These are phyloP conservation scores for Xanthoparmelia taractica DNA, from an alignment of 495 filamentous ascomycete genomes.

Conservation along the genomic window DNA sequence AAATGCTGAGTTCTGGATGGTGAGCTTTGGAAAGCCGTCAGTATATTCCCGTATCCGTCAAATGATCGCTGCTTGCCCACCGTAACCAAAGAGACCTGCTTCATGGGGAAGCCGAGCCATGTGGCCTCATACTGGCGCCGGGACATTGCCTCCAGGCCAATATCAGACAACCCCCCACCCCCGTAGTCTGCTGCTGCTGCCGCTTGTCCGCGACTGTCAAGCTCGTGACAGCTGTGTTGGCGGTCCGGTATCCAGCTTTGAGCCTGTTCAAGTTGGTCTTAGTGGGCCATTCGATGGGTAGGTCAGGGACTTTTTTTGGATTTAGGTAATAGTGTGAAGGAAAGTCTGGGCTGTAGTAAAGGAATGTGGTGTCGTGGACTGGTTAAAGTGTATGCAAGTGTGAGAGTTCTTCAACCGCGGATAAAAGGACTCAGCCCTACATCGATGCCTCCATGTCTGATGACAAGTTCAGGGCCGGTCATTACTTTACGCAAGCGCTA, in stretches of 20 bases:
- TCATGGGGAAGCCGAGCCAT: constrained; percentile 61
- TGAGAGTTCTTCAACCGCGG: neutral
- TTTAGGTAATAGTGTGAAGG: neutral
- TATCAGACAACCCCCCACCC: neutral
- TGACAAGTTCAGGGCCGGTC: neutral
- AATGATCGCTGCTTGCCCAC: constrained; percentile 41
- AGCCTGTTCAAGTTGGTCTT: neutral
- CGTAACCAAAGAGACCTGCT: constrained; percentile 68
- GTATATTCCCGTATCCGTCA: constrained; percentile 14
- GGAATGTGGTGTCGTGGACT: neutral
- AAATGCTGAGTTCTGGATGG: constrained; percentile 69
- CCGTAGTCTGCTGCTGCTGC: neutral
- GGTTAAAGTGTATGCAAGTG: neutral
- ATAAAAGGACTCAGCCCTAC: neutral
- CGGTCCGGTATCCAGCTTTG: neutral
- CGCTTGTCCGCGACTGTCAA: neutral
- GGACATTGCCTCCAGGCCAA: constrained; percentile 12
- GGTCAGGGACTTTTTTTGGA: neutral
- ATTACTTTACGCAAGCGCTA: neutral
- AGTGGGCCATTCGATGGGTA: neutral
- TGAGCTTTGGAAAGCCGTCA: constrained; percentile 49
- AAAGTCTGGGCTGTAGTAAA: neutral
- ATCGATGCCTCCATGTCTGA: neutral
- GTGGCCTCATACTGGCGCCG: constrained; percentile 24
- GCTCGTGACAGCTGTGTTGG: neutral